A percentile compares a stretch with the other conserved stretches of the same genome.
These are phyloP conservation scores for Pseudogymnoascus destructans DNA, from an alignment of 2,329 filamentous ascomycete species.

Conservation along the genomic window DNA sequence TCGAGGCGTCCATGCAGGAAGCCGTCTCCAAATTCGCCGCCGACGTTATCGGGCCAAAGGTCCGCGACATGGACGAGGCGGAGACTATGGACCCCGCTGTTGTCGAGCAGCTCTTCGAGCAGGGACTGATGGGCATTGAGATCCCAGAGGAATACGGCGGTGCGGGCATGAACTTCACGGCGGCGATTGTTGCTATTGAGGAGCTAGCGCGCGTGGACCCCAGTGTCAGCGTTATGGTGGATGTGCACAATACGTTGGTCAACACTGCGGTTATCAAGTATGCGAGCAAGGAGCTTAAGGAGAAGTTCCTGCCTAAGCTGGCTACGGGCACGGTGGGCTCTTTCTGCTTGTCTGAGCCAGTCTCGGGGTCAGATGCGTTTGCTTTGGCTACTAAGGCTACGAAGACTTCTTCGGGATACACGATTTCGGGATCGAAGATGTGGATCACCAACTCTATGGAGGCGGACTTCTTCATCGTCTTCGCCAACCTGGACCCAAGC, in stretches of 20 bases:
- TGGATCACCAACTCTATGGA: slow-evolving; percentile 99
- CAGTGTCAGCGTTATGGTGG: slow-evolving; percentile 85
- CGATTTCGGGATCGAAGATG: slow-evolving; percentile 90
- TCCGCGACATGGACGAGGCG: slow-evolving; percentile 93
- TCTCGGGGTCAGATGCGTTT: slow-evolving; percentile 90
- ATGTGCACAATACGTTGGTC: slow-evolving; percentile 96
- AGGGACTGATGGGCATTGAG: slow-evolving; percentile 93
- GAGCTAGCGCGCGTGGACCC: slow-evolving; percentile 90
- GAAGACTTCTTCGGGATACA: slow-evolving; percentile 72
- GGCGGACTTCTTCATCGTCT: slow-evolving; percentile 91
- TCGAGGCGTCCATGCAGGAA: slow-evolving; percentile 79
- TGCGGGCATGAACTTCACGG: slow-evolving; percentile 96
- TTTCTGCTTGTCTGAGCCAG: slow-evolving; percentile 86
- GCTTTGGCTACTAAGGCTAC: slow-evolving; percentile 83
- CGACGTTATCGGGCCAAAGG: slow-evolving; percentile 79
- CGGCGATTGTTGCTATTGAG: slow-evolving; percentile 92
- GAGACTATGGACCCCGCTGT: slow-evolving; percentile 82
- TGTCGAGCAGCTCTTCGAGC: slow-evolving; percentile 90
- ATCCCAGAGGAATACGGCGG: slow-evolving; percentile 96
- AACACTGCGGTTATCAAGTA: slow-evolving; percentile 87
- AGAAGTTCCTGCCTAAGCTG: slow-evolving; percentile 77
- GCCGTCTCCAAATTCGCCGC: slow-evolving; percentile 81
- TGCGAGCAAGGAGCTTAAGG: slow-evolving; percentile 63
- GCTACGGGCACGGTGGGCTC: slow-evolving; percentile 81
- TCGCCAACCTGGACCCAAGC: slow-evolving; percentile 83